Base-by-base conservation (phyloP, 495 filamentous ascomycete species). In the Penicillium lividum region DNA sequence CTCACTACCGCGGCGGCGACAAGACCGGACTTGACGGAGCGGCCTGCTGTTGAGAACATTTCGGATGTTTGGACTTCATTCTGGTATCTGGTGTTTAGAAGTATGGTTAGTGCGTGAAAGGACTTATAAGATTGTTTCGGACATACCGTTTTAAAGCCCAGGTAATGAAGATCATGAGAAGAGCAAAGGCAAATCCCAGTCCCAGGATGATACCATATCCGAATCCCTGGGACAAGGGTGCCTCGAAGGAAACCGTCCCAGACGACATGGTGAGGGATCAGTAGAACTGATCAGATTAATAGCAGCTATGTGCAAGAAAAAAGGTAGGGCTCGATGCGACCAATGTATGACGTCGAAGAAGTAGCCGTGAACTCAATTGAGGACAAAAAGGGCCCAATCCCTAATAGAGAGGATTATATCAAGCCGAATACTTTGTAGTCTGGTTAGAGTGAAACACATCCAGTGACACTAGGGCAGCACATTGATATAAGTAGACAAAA, bases 1-100 rank as follows among this genome's bases (percentile, higher is more conserved):
- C 89, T 93, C 18, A 97, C 93, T 40, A 97, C 93, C n/a, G 93
- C 93, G 30, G 90, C 89, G 4, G 91, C 91, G n/a, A 97, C 93
- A 16, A 98, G 79, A 50, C 93, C 93, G 11, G 91, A 93, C 66
- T 96, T 98, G 65, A 98, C 93, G 9, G 93, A 96, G 47, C 93
- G 80, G 16, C 93, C 93, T 48, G 93, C 93, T 3, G 93, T 98
- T 58, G 84, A 92, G 83, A 97, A 98, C 90, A 95, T 96, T 74
- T 98, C 93, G 0, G 91, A 95, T 1, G 93, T 98, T 74, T 96
- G 93, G 7, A 97, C 82, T 75, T 98, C 93, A 78, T 91, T 82
- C 70, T 97, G 93, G 69, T 96, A 97, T 63, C 86, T 86, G 51
- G 4, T 53, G 22, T 30, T 28, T 9, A 40, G 0, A 30, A 38